Evolutionary conservation across 768 basidiomycete species (phyloP), one percentile per base, ranked within the genome.

Genomic region (Kondoa malvinella): DNA sequence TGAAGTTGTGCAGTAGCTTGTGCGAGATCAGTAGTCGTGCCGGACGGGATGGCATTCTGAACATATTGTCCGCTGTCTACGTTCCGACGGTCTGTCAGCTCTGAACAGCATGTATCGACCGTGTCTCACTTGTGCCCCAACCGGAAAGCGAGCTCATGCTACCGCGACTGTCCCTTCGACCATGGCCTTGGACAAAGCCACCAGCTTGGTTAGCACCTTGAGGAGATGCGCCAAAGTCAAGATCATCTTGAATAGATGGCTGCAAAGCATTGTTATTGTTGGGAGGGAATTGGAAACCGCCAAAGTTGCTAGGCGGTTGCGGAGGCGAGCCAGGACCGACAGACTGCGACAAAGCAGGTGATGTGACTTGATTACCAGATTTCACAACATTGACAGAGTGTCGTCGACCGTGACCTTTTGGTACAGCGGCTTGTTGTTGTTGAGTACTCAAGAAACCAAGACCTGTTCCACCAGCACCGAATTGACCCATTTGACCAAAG

Each of bases 1-100:
- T 91, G 88, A 15, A 99, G 80, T 76, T 99, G 95, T 3, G 92
- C 92, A 76, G 96, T 92, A 4, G 95, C 95, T 75, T 94, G 89
- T 1, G 92, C 94, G 29, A 99, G 86, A 76, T 95, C 91, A 16
- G 88, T 83, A 17, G 61, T 63, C 3, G 61, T 63, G 32, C 29
- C 61, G 29, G 61, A 63, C 17, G 61, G 61, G 8, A 63, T 32
- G 32, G 61, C 61, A n/a, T 63, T 63, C 12, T 27, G 61, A 17
- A 63, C 61, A 29, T 63, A 63, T 32, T 63, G 61, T 3, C 61
- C 61, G 33, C 29, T 31, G 32, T 25, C 64, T 58, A 26, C 31
- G 16, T 68, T 62, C 29, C 8, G 17, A n/a, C 14, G 2, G 16
- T 26, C 15, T 4, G 34, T 57, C 27, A 31, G 58, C 31, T 17